Percentiles rank a stretch among this genome's conserved stretches.
Conservation (phyloP, 345 rosid genomes). For the Anastatica hierochuntica region DNA sequence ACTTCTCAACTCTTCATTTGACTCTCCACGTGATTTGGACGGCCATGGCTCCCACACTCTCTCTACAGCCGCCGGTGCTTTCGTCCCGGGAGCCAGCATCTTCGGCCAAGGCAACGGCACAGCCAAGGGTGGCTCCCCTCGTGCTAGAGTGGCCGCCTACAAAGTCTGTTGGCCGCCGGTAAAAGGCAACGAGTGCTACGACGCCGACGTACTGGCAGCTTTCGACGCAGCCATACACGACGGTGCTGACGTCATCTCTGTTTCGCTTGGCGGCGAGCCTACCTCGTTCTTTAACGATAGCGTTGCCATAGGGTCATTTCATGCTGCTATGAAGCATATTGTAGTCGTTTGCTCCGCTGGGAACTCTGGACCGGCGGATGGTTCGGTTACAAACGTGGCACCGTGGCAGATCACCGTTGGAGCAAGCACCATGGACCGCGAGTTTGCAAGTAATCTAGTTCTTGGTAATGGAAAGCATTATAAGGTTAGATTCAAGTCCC, state of each 20-base stretch:
- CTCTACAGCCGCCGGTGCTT: conserved; percentile 73
- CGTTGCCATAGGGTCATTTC: conserved; percentile 67
- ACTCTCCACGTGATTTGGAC: conserved; percentile 57
- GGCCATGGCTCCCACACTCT: conserved; percentile 93
- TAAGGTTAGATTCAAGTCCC: conserved; percentile 36
- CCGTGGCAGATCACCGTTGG: conserved; percentile 92
- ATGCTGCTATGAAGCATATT: conserved; percentile 53
- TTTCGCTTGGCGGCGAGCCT: conserved; percentile 53
- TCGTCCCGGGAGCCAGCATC: conserved; percentile 42
- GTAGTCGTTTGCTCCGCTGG: conserved; percentile 71
- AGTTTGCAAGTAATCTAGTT: conserved; percentile 53
- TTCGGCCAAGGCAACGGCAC: conserved; percentile 54
- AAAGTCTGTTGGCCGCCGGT: conserved; percentile 66
- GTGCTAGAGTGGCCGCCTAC: conserved; percentile 76
- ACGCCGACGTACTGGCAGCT: conserved; percentile 59
- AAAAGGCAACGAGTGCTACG: conserved; percentile 45
- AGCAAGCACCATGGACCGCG: conserved; percentile 83
- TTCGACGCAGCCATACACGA: conserved; percentile 69
- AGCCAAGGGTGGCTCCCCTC: conserved; percentile 80
- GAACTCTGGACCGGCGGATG: conserved; percentile 65
- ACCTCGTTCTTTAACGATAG: conserved; percentile 42
- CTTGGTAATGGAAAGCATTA: conserved; percentile 44
- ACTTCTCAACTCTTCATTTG: conserved; percentile 34
- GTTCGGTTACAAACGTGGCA: conserved; percentile 54
- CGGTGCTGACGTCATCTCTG: conserved; percentile 66